Evolutionary conservation across 2,329 filamentous ascomycete species (phyloP), one percentile per base, ranked within the genome.

Genomic region (Cordyceps farinosa): DNA sequence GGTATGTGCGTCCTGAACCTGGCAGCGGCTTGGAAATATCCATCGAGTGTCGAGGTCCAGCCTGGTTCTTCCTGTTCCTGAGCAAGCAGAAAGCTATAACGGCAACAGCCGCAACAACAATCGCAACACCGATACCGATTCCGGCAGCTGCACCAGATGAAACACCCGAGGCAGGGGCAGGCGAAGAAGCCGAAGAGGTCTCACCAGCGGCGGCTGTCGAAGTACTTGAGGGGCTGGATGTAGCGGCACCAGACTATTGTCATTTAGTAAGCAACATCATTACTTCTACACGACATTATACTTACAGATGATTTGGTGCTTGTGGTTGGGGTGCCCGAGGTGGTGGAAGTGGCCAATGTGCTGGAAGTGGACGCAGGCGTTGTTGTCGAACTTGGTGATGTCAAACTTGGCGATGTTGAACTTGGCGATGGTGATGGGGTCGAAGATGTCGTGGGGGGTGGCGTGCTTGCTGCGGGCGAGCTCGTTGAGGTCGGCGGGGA

Each of bases 1-100:
- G 73, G 62, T 77, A 79, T 27, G 70, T 68, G 27, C 70, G 76
- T 15, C 80, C 80, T 5, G 78, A 76, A 17, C 76, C 79, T 3
- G 80, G 77, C 70, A 85, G 77, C 2, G 84, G 83, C 27, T 80
- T 77, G 0, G 82, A 84, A 64, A 85, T 84, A 50, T 82, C 73
- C 65, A 79, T 72, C 45, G 70, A 72, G 62, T 69, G 69, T 54
- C 66, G 52, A 32, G 63, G 63, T 7, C 22, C 52, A 50, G 67
- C 50, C 54, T 63, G 65, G 27, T 66, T 69, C 59, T 70, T 72
- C 51, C 70, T 70, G 17, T 69, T 68, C 52, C 48, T 71, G 54
- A 79, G 70, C 22, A 81, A 65, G 61, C 74, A 80, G 52, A 78
- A 67, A 5, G 71, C 77, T 9, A 81, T 66, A 7, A 76, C 73